Evolutionary conservation across 768 basidiomycete genomes (phyloP), one percentile per base, ranked within the genome.

Genomic region (Udeniomyces megalosporus): DNA sequence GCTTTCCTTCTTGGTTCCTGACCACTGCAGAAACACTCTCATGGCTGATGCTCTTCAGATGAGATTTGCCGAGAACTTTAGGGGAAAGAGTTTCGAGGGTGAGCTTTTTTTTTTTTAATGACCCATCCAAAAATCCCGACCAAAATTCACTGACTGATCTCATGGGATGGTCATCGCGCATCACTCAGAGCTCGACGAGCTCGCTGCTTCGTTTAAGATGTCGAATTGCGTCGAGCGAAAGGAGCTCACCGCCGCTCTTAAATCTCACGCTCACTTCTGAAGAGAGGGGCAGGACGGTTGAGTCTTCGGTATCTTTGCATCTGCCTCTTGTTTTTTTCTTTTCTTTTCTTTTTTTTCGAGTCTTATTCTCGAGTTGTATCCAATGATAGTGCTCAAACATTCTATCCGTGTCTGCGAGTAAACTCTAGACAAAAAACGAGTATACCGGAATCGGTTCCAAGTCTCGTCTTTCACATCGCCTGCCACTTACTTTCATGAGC

Each of bases 181-280:
- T 42, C 10, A 8, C 17, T 42, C 17, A 42, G 81, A 86, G 74
- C 70, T 89, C 47, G 86, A 89, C 67, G 79, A 75, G 66, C 77
- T 89, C 53, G 86, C 86, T n/a, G 76, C 77, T 67, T 84, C 84
- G 71, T 88, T 89, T 76, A 77, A 76, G 70, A 84, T 82, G 67
- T 81, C 81, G 53, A 77, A 81, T 57, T 89, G 86, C 73, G 68
- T 80, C 70, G 80, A 82, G 73, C 75, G 87, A 50, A 82, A 83
- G 22, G 81, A 79, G 29, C 71, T 89, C 68, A 84, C 84, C 69
- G 65, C 68, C 28, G 70, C 74, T 34, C 69, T 77, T 14, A 67
- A 66, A 24, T 68, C 55, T 17, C 69, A 72, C 58, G 62, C 60
- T 20, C 45, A 29, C 8, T 42, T 44, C 5, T 29, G 26, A 1